Conservation (phyloP, 1,284 basidiomycete genomes). For the Marasmius tenuissimus region DNA sequence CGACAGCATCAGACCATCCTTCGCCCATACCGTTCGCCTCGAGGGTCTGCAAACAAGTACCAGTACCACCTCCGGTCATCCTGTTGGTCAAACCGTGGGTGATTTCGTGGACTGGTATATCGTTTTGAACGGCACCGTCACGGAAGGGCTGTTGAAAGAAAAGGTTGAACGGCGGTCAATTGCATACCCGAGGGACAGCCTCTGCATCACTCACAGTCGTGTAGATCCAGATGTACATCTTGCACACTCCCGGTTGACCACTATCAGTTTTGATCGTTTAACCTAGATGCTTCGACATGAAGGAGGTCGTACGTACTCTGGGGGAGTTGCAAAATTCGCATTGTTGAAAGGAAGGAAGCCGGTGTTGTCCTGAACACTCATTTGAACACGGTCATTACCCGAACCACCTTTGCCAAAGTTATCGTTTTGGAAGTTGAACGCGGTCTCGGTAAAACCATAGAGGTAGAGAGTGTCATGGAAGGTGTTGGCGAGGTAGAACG, state of each 20-base stretch:
- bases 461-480: constrained; percentile 33
- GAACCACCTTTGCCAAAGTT: neutral
- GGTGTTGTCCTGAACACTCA: constrained; percentile 33
- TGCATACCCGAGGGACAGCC: neutral
- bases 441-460: constrained; percentile 26
- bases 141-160: constrained; percentile 23
- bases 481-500: constrained; percentile 56
- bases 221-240: constrained; percentile 38
- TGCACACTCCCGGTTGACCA: constrained; percentile 27
- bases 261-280: constrained; percentile 10
- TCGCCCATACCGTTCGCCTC: constrained; percentile 49
- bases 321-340: constrained; percentile 29
- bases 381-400: constrained; percentile 43
- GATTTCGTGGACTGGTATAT: constrained; percentile 36
- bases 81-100: constrained; percentile 39
- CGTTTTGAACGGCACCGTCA: constrained; percentile 39
- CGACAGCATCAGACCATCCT: too few species aligned
- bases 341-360: constrained; percentile 16
- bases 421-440: neutral
- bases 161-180: too few species aligned
- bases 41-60: constrained; percentile 46
- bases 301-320: constrained; percentile 31
- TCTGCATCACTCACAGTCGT: constrained; percentile 22
- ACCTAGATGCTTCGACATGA: neutral
- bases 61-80: constrained; percentile 44